Evolutionary conservation across 768 basidiomycete species (phyloP).

Genomic region (Porphyrellus cyaneotinctus): DNA sequence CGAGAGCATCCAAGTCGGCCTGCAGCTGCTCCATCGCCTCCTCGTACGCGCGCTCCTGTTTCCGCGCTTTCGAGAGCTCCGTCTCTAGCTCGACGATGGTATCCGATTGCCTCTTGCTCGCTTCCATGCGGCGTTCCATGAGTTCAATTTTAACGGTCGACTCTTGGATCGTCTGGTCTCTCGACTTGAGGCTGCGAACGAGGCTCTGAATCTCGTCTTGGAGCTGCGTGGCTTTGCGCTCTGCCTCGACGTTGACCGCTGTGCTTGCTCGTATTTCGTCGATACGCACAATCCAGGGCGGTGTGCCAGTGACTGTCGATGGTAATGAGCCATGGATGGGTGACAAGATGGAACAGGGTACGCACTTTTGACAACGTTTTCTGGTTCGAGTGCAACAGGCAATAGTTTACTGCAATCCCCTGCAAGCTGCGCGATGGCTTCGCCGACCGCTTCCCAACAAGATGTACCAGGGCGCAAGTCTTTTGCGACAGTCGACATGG

Average conservation of each 20-base stretch:
- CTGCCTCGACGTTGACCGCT: conserved; percentile 88
- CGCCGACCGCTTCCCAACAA: conserved; percentile 75
- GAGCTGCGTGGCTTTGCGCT: conserved; percentile 78
- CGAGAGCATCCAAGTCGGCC: conserved; percentile 78
- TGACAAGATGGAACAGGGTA: not conserved
- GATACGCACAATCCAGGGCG: conserved; percentile 85
- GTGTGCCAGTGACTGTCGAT: conserved; percentile 57
- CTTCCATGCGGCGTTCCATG: conserved; percentile 90
- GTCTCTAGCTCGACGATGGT: conserved; percentile 74
- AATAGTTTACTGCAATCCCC: conserved; percentile 69
- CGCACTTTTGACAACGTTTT: conserved; percentile 78
- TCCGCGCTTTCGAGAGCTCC: conserved; percentile 74
- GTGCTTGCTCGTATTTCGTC: conserved; percentile 78
- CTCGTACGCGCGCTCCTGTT: conserved; percentile 86
- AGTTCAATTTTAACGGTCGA: conserved; percentile 88
- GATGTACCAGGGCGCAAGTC: conserved; percentile 59
- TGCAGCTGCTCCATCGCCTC: conserved; percentile 94
- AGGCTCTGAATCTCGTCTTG: conserved; percentile 90
- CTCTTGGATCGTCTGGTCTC: conserved; percentile 90
- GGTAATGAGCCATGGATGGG: not conserved
- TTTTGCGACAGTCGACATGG: conserved; percentile 65
- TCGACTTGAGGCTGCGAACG: conserved; percentile 75
- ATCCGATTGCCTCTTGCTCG: conserved; percentile 87
- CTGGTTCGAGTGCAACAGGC: conserved; percentile 66
- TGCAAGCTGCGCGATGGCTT: conserved; percentile 63